A percentile compares a stretch with the other conserved stretches of the same genome.
Evolutionary conservation across 768 basidiomycete species (phyloP).

Genomic region (Lyophyllum semitale): DNA sequence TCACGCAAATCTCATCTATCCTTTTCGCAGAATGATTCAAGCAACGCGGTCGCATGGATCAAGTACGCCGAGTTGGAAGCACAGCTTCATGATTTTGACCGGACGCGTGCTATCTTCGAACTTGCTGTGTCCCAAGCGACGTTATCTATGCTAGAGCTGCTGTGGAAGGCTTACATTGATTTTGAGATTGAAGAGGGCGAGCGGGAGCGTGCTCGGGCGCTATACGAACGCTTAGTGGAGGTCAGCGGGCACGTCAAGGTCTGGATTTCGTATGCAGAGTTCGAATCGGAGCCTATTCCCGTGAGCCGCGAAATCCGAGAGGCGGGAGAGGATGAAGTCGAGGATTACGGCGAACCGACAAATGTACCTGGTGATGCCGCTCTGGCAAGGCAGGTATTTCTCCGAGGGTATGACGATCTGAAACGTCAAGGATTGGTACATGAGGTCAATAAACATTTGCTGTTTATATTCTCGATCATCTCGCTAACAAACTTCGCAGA

Average conservation of each 20-base stretch:
- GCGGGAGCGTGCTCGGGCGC: slow-evolving; percentile 73
- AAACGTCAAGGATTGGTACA: slow-evolving; percentile 80
- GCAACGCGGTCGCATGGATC: background rate
- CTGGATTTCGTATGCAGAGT: slow-evolving; percentile 93
- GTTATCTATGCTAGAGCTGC: slow-evolving; percentile 91
- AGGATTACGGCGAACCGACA: slow-evolving; percentile 58
- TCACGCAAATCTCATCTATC: background rate
- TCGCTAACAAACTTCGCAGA: slow-evolving; percentile 46
- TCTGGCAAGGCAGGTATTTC: slow-evolving; percentile 77
- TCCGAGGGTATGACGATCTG: slow-evolving; percentile 85
- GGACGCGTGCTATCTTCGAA: slow-evolving; percentile 66
- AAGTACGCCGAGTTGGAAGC: background rate
- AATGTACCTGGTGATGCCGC: slow-evolving; percentile 72
- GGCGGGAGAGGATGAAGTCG: slow-evolving; percentile 72
- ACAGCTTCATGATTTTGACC: background rate
- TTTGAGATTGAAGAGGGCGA: slow-evolving; percentile 96
- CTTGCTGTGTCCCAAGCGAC: slow-evolving; percentile 81
- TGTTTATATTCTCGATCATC: background rate
- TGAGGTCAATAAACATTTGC: slow-evolving; percentile 61
- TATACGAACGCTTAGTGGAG: slow-evolving; percentile 89
- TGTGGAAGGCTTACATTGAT: slow-evolving; percentile 96
- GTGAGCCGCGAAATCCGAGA: slow-evolving; percentile 64
- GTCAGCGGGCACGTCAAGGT: slow-evolving; percentile 95
- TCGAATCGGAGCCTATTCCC: slow-evolving; percentile 81
- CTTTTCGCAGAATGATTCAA: background rate